Conservation (phyloP, 1,284 basidiomycete genomes). For the Mycosarcoma mackinlayi region DNA sequence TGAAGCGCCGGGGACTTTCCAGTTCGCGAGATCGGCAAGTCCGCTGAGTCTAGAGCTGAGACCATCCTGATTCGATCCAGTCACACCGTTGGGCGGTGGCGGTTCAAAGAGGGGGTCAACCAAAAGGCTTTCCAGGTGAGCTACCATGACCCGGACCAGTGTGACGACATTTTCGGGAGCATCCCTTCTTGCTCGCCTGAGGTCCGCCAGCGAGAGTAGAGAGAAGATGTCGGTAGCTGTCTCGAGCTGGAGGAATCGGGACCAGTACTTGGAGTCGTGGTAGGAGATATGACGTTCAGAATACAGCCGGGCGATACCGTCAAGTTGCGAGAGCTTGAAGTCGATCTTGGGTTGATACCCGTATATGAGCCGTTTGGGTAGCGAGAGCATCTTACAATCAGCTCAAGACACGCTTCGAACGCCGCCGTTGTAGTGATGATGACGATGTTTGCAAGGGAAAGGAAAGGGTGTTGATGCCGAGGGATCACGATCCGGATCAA, state of each 20-base stretch:
- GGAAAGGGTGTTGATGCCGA: neutral
- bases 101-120: slow-evolving; percentile 58
- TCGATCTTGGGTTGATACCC: slow-evolving; percentile 45
- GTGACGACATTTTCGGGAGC: slow-evolving; percentile 63
- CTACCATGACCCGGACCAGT: slow-evolving; percentile 56
- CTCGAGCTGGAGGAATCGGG: slow-evolving; percentile 51
- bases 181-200: slow-evolving; percentile 43
- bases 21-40: slow-evolving; percentile 30
- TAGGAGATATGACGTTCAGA: slow-evolving; percentile 55
- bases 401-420: too few species aligned
- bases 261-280: slow-evolving; percentile 61
- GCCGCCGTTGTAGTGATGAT: too few species aligned
- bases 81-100: slow-evolving; percentile 23
- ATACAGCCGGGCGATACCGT: slow-evolving; percentile 61
- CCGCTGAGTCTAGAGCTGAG: slow-evolving; percentile 12
- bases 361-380: slow-evolving; percentile 45
- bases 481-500: neutral
- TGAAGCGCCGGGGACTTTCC: slow-evolving; percentile 31
- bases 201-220: slow-evolving; percentile 51
- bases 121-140: slow-evolving; percentile 62
- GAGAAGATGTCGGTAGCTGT: slow-evolving; percentile 56
- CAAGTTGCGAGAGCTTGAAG: slow-evolving; percentile 32
- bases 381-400: slow-evolving; percentile 43
- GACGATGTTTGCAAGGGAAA: too few species aligned
- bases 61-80: slow-evolving; percentile 8